Evolutionary conservation across 169 alveolate species (phyloP).

Genomic region (Cystoisospora suis): DNA sequence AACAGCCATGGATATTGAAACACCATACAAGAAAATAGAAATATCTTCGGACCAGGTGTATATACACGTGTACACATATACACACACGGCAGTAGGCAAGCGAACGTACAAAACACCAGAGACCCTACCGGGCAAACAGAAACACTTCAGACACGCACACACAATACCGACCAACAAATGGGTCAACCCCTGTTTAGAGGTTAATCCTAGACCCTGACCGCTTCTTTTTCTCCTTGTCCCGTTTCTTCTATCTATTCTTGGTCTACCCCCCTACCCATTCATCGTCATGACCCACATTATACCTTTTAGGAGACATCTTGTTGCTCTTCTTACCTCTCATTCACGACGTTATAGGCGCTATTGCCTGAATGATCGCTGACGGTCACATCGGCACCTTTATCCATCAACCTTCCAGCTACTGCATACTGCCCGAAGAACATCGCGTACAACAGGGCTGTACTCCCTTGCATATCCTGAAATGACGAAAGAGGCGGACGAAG

Average conservation of each 20-base stretch:
- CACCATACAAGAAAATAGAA: no score
- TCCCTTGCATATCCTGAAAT: constrained; percentile 64
- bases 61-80: not conserved
- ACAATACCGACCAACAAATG: no score
- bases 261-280: no score
- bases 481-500: no score
- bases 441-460: constrained; percentile 67
- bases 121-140: not conserved
- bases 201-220: no score
- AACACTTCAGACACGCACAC: no score
- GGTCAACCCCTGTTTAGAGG: no score
- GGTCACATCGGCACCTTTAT: constrained; percentile 67
- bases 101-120: not conserved
- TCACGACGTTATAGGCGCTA: constrained; percentile 58
- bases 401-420: constrained; percentile 66
- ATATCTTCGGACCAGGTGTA: no score
- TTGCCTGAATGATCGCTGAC: constrained; percentile 60
- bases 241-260: no score
- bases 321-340: constrained; percentile 56
- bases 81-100: not conserved
- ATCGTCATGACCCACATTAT: no score
- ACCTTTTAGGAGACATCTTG: not conserved
- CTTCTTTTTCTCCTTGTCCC: no score
- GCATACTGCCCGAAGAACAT: constrained; percentile 64
- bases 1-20: no score